Conservation (phyloP, 225 moss, liverwort and hornwort species). For the Physcomitrellopsis africana region DNA sequence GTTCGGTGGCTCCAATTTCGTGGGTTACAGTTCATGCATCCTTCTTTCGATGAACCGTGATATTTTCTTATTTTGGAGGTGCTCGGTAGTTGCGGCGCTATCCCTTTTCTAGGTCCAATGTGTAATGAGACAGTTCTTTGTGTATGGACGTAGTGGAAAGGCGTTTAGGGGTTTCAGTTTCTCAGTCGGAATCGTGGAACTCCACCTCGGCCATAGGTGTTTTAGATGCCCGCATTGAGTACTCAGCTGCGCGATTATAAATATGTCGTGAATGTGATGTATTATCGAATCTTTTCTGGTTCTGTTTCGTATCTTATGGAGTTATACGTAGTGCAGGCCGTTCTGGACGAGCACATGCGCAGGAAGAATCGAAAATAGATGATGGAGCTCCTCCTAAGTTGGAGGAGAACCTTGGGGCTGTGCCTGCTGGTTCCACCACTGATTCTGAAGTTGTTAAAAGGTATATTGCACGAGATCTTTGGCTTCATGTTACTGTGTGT, state of each 20-base stretch:
- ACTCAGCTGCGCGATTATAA: no score
- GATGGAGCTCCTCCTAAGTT: conserved; percentile 53
- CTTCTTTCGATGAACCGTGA: not conserved
- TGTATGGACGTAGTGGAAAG: no score
- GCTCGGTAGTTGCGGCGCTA: not conserved
- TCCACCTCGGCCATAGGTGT: not conserved
- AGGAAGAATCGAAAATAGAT: conserved; percentile 54
- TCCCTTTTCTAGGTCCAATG: not conserved
- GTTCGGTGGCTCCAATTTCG: not conserved
- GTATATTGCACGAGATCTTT: conserved; percentile 2
- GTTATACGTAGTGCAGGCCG: conserved; percentile 31
- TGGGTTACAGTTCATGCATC: not conserved
- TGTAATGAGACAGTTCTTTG: not conserved
- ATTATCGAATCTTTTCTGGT: not conserved
- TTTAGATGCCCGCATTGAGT: not conserved
- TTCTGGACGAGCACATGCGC: conserved; percentile 48
- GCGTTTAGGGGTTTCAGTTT: not conserved
- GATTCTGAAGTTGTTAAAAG: conserved; percentile 69
- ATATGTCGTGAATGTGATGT: no score
- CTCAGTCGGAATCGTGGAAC: not conserved
- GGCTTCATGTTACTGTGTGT: not conserved
- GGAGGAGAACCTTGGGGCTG: conserved; percentile 58
- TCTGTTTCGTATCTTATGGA: not conserved
- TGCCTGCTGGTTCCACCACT: conserved; percentile 60
- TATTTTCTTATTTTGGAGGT: not conserved